A percentile compares a stretch with the other conserved stretches of the same genome.
Evolutionary conservation across 2,329 filamentous ascomycete genomes (phyloP).

Genomic region (Hypoxylon sp.): DNA sequence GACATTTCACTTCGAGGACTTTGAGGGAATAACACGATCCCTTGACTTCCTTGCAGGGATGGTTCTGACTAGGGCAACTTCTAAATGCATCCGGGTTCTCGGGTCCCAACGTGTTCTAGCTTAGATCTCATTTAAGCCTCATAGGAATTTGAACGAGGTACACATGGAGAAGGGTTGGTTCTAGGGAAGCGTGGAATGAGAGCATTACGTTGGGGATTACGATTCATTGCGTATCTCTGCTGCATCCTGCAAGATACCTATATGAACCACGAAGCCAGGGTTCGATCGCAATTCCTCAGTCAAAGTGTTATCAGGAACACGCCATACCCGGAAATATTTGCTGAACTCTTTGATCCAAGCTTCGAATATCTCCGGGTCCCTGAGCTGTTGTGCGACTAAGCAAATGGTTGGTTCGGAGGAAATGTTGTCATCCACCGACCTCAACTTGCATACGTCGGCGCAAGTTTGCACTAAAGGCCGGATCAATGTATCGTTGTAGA

Average conservation of each 20-base stretch:
- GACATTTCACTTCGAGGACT: neutral
- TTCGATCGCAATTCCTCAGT: slow-evolving; percentile 71
- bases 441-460: slow-evolving; percentile 78
- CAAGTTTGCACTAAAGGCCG: slow-evolving; percentile 87
- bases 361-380: slow-evolving; percentile 88
- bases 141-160: slow-evolving; percentile 8
- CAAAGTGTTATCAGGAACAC: slow-evolving; percentile 76
- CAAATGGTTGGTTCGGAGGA: slow-evolving; percentile 73
- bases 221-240: slow-evolving; percentile 32
- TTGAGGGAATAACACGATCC: neutral
- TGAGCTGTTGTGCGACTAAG: slow-evolving; percentile 89
- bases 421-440: slow-evolving; percentile 51
- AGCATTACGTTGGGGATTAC: slow-evolving; percentile 32
- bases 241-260: slow-evolving; percentile 72
- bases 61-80: neutral
- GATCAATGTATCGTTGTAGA: slow-evolving; percentile 93
- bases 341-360: slow-evolving; percentile 81
- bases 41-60: neutral
- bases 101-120: neutral
- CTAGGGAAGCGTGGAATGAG: slow-evolving; percentile 8
- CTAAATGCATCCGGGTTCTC: neutral
- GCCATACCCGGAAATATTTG: slow-evolving; percentile 79
- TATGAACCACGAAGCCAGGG: slow-evolving; percentile 86
- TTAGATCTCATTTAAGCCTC: neutral
- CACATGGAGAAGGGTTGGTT: slow-evolving; percentile 5